Evolutionary conservation across 2,329 filamentous ascomycete genomes (phyloP).

Genomic region (Nemania bipapillata): DNA sequence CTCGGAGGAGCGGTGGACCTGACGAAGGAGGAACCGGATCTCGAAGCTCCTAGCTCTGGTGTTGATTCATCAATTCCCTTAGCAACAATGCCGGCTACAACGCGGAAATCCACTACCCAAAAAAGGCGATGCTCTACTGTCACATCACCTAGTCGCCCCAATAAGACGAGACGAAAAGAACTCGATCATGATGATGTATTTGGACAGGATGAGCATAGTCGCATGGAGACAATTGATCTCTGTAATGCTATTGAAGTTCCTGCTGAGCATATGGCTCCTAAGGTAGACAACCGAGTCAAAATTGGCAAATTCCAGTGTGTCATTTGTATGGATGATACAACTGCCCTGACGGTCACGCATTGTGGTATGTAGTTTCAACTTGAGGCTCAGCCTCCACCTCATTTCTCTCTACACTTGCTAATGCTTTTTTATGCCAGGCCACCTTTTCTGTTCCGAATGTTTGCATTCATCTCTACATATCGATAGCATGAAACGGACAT

Average conservation of each 20-base stretch:
- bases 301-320: constrained; percentile 70
- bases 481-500: constrained; percentile 66
- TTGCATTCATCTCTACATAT: constrained; percentile 70
- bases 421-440: constrained; percentile 58
- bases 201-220: constrained; percentile 33
- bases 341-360: constrained; percentile 69
- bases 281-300: constrained; percentile 63
- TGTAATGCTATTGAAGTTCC: constrained; percentile 59
- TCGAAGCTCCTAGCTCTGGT: constrained; percentile 35
- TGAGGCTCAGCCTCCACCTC: background rate
- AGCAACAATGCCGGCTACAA: constrained; percentile 41
- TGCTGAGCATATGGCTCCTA: constrained; percentile 57
- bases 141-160: constrained; percentile 39
- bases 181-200: constrained; percentile 46
- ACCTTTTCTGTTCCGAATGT: constrained; percentile 72
- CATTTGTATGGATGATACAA: constrained; percentile 73
- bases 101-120: constrained; percentile 39
- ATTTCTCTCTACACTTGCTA: constrained; percentile 5
- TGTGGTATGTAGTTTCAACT: constrained; percentile 64
- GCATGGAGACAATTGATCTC: constrained; percentile 55
- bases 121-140: constrained; percentile 42
- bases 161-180: constrained; percentile 46
- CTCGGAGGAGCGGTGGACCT: constrained; percentile 43
- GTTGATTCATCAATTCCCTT: constrained; percentile 40
- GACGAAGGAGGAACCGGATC: constrained; percentile 45